A percentile compares a stretch with the other conserved stretches of the same genome.
These are phyloP conservation scores for Penstemon barbatus DNA, from an alignment of 257 asterid species.

Conservation along the genomic window DNA sequence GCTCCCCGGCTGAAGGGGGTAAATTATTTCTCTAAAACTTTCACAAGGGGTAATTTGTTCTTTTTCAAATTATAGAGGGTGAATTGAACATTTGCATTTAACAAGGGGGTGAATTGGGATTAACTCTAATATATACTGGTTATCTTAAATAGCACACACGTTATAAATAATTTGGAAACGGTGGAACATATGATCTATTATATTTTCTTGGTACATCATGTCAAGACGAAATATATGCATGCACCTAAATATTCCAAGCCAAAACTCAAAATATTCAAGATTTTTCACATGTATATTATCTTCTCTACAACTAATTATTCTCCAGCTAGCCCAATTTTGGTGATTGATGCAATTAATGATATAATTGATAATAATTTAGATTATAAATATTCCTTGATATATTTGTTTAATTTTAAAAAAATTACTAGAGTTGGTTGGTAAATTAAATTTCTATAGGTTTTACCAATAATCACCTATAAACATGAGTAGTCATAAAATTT, in stretches of 20 bases:
- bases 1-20: too few relatives aligned
- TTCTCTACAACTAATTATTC: constrained; percentile 9
- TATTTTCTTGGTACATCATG: constrained; percentile 14
- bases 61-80: too few relatives aligned
- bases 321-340: not conserved
- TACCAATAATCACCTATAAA: too few relatives aligned
- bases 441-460: too few relatives aligned
- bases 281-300: not conserved
- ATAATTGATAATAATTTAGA: not conserved
- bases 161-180: too few relatives aligned
- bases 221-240: not conserved
- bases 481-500: too few relatives aligned
- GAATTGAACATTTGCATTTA: too few relatives aligned
- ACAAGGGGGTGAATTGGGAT: too few relatives aligned
- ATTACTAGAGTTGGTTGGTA: not conserved
- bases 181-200: not conserved
- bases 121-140: too few relatives aligned
- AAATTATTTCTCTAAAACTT: too few relatives aligned
- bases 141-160: too few relatives aligned
- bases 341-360: constrained; percentile 6
- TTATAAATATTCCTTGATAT: not conserved
- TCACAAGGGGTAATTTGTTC: too few relatives aligned
- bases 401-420: not conserved
- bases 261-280: constrained; percentile 5
- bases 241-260: constrained; percentile 32